A percentile compares a stretch with the other conserved stretches of the same genome.
These are phyloP conservation scores for Diaporthe sp. DNA, from an alignment of 2,329 filamentous ascomycete species.

Conservation along the genomic window DNA sequence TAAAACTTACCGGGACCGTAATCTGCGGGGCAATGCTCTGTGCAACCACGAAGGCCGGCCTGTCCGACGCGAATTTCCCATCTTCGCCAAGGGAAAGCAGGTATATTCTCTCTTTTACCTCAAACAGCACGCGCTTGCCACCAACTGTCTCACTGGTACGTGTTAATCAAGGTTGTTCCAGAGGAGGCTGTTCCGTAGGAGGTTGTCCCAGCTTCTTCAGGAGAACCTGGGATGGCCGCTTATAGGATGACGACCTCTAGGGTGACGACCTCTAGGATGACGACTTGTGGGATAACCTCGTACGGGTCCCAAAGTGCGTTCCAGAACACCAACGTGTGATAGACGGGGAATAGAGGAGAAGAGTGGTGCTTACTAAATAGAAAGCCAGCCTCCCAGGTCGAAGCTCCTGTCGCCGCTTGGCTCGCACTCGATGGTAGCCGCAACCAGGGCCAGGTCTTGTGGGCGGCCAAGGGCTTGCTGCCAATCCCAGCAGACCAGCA, in stretches of 20 bases:
- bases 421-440: constrained; percentile 53
- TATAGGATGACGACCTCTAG: no score
- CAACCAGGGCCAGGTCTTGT: constrained; percentile 40
- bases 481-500: constrained; percentile 56
- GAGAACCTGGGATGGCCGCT: no score
- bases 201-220: no score
- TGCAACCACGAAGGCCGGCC: constrained; percentile 37
- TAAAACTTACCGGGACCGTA: constrained; percentile 56
- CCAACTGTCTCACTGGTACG: constrained; percentile 37
- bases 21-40: constrained; percentile 44
- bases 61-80: constrained; percentile 40
- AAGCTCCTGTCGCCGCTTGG: constrained; percentile 50
- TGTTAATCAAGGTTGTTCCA: no score
- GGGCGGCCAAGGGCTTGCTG: constrained; percentile 46
- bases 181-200: no score
- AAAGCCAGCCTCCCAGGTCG: constrained; percentile 58
- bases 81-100: constrained; percentile 51
- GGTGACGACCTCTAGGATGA: no score
- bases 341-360: no score
- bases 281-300: no score
- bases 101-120: constrained; percentile 54
- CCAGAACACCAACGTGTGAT: no score
- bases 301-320: no score
- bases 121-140: constrained; percentile 52
- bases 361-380: constrained; percentile 41